A percentile compares a stretch with the other conserved stretches of the same genome.
Evolutionary conservation across 441 rosid species (phyloP).

Genomic region (Macaranga tanarius): DNA sequence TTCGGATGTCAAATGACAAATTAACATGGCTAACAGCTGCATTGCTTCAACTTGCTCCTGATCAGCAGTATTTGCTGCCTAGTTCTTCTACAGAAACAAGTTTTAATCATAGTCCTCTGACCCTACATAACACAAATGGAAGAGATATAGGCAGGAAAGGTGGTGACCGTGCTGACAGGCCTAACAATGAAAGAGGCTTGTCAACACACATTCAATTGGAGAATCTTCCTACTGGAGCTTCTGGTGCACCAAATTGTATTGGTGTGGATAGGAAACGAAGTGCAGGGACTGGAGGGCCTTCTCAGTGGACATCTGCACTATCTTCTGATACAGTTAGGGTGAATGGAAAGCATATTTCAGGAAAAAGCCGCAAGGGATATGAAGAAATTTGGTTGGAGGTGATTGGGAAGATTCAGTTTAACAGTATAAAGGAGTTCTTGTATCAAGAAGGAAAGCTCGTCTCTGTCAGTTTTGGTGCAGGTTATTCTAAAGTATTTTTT

Average conservation of each 20-base stretch:
- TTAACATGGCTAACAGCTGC: conserved; percentile 97
- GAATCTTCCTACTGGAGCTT: conserved; percentile 35
- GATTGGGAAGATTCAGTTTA: conserved; percentile 59
- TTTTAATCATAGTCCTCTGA: conserved; percentile 63
- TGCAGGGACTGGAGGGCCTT: conserved; percentile 41
- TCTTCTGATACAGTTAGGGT: conserved; percentile 34
- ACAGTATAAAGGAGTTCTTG: conserved; percentile 65
- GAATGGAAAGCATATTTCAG: conserved; percentile 40
- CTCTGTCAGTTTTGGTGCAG: conserved; percentile 86
- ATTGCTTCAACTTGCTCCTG: conserved; percentile 96
- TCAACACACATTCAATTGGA: conserved; percentile 38
- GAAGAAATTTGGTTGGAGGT: conserved; percentile 91
- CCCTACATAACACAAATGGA: conserved; percentile 36
- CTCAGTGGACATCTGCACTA: conserved; percentile 34
- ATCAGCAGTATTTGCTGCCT: conserved; percentile 80
- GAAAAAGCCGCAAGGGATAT: conserved; percentile 40
- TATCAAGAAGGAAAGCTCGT: conserved; percentile 79
- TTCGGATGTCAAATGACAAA: conserved; percentile 85
- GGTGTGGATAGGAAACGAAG: conserved; percentile 41
- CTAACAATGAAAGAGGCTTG: conserved; percentile 35
- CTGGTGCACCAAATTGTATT: conserved; percentile 29
- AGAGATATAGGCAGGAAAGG: conserved; percentile 35
- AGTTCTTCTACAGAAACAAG: conserved; percentile 74
- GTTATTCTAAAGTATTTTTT: conserved; percentile 37
- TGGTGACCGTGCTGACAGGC: conserved; percentile 32